Evolutionary conservation across 2,329 filamentous ascomycete species (phyloP).

Genomic region (Ceratocystis colombiana): DNA sequence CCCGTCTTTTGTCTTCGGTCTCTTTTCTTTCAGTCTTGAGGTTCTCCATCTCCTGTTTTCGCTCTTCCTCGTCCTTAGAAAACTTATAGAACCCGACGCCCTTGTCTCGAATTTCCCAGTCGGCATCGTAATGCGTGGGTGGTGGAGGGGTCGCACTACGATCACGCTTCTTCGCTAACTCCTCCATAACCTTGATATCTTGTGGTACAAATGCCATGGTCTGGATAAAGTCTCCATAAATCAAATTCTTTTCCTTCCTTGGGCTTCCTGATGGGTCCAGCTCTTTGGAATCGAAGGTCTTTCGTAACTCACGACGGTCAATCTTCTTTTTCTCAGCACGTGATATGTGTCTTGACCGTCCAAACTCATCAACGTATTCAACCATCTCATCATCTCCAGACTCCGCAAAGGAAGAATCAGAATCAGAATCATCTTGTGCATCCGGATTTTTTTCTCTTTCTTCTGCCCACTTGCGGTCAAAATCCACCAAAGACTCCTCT

Average conservation of each 20-base stretch:
- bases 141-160: conserved; percentile 69
- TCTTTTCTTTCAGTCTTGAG: conserved; percentile 56
- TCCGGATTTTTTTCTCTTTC: conserved; percentile 40
- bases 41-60: conserved; percentile 61
- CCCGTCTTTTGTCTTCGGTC: conserved; percentile 50
- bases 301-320: conserved; percentile 39
- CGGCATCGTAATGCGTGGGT: conserved; percentile 75
- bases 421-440: conserved; percentile 35
- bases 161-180: conserved; percentile 67
- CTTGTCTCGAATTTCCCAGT: conserved; percentile 71
- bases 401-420: conserved; percentile 24
- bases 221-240: conserved; percentile 80
- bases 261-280: conserved; percentile 48
- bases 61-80: conserved; percentile 58
- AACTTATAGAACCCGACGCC: conserved; percentile 91
- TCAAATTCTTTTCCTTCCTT: conserved; percentile 32
- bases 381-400: conserved; percentile 52
- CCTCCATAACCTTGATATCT: conserved; percentile 61
- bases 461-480: conserved; percentile 92
- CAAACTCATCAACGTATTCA: conserved; percentile 87
- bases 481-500: conserved; percentile 68
- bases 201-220: conserved; percentile 71
- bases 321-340: conserved; percentile 56
- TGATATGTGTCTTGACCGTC: conserved; percentile 66
- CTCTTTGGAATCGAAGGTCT: conserved; percentile 22